Evolutionary conservation across 495 filamentous ascomycete species (phyloP).

Genomic region (Aspergillus avenaceus): DNA sequence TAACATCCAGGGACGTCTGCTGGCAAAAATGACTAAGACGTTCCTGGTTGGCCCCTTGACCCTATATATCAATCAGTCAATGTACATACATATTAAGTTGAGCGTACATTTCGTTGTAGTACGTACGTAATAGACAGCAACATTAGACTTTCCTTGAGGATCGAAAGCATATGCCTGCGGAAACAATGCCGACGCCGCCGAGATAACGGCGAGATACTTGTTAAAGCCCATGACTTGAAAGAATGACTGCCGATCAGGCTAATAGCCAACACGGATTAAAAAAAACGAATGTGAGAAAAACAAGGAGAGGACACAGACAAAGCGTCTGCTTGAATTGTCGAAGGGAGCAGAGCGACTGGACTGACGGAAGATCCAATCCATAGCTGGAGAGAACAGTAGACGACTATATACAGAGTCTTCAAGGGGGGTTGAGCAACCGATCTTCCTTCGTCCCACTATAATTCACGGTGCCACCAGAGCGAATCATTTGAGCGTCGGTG

Average conservation of each 20-base stretch:
- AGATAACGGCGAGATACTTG: conserved; percentile 23
- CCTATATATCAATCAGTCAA: conserved; percentile 33
- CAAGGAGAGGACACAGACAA: conserved; percentile 51
- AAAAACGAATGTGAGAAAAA: conserved; percentile 10
- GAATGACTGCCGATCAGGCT: conserved; percentile 22
- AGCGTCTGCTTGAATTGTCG: conserved; percentile 31
- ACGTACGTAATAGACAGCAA: conserved; percentile 63
- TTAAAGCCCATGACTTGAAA: conserved; percentile 26
- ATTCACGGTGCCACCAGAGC: not conserved
- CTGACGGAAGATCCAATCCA: not conserved
- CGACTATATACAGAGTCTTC: not conserved
- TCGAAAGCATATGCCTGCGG: conserved; percentile 45
- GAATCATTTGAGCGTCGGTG: not conserved
- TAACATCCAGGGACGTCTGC: conserved; percentile 58
- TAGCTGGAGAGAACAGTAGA: not conserved
- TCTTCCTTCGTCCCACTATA: not conserved
- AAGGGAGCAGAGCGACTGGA: not conserved
- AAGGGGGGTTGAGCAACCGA: not conserved
- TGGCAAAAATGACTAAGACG: conserved; percentile 55
- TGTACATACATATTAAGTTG: conserved; percentile 1
- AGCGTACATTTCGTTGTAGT: not conserved
- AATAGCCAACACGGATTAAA: conserved; percentile 11
- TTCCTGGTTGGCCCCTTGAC: conserved; percentile 40
- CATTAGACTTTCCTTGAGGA: conserved; percentile 46
- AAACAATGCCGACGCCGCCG: conserved; percentile 26